phyloP scores from a whole-genome alignment of 805 yeast genomes.

The Huiozyma naganishii region DNA sequence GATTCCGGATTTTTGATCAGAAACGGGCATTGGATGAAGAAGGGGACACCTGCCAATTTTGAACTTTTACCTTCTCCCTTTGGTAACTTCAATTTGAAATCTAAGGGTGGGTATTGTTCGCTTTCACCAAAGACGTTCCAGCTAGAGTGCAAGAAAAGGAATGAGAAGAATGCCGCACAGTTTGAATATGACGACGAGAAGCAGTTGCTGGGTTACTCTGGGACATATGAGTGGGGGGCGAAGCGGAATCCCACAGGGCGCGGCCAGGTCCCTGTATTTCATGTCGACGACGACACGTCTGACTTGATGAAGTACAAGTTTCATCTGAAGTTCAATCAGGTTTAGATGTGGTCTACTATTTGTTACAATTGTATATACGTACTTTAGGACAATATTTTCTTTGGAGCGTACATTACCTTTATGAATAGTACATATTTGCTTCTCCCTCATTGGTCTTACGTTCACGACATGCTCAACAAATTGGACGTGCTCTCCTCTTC shows the following conservation, averaged over 20 bases:
- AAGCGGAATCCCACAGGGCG: conserved; percentile 32
- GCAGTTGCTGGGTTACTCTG: conserved; percentile 47
- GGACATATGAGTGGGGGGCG: conserved; percentile 52
- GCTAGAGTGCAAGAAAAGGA: conserved; percentile 25
- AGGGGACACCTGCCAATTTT: conserved; percentile 80
- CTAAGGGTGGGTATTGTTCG: conserved; percentile 70
- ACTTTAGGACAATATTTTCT: too few relatives aligned
- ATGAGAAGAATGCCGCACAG: conserved; percentile 36
- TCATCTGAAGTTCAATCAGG: background rate
- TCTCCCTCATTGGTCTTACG: background rate
- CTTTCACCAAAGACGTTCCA: conserved; percentile 25
- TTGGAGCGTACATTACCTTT: too few relatives aligned
- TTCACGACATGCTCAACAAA: conserved; percentile 2
- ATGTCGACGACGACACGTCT: conserved; percentile 27
- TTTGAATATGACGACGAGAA: conserved; percentile 40
- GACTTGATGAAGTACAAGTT: conserved; percentile 14
- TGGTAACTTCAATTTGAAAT: conserved; percentile 62
- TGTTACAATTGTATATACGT: background rate
- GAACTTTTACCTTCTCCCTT: conserved; percentile 44
- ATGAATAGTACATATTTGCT: background rate
- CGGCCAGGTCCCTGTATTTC: conserved; percentile 37
- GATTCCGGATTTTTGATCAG: conserved; percentile 50
- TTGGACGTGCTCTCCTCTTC: conserved; percentile 3
- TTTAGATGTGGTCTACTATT: background rate
- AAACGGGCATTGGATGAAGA: conserved; percentile 72